Evolutionary conservation across 2,329 filamentous ascomycete species (phyloP), one percentile per base, ranked within the genome.

Genomic region (Sarocladium strictum): DNA sequence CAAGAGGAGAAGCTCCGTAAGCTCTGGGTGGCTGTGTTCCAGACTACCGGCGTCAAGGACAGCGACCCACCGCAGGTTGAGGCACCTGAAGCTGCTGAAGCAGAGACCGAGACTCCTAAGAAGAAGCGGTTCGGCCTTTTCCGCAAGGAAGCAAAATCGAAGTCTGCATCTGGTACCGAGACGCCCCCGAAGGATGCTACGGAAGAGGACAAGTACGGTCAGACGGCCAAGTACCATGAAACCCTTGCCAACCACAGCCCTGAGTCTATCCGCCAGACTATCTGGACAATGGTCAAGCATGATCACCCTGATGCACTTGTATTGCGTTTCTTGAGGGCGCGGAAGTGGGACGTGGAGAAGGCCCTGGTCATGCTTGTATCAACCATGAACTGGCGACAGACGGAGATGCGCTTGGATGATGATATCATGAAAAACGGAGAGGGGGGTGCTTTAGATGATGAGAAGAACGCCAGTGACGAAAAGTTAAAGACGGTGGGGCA

Each of bases 231-330:
- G 51, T 97, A 91, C 71, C 83, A 90, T 61, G 84, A 93, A 38
- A 90, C 90, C 0, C 72, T 99, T 10, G 85, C 87, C 50, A 89
- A 81, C 57, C 81, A 87, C 64, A 80, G 84, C 1, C 89, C 93
- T 0, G 90, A 95, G 63, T 79, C 87, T 41, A 83, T 99, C 60
- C 84, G 91, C 53, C 76, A 79, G 15, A 86, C 91, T 0, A 88
- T 97, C 66, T 97, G 94, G 94, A 81, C 76, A 61, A 96, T 97
- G 90, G 83, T 93, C 56, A 99, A 97, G 75, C 87, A 94, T 64
- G 94, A 99, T 65, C 84, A 97, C 66, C 94, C 94, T 0, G 94
- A 99, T 71, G 87, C 86, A 2, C 75, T 95, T 17, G 73, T 93
- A 15, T 73, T 96, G 55, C 84, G 91, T 40, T 96, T 96, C 69